phyloP scores from a whole-genome alignment of 2,329 filamentous ascomycete species.

The Aspergillus sp. region DNA sequence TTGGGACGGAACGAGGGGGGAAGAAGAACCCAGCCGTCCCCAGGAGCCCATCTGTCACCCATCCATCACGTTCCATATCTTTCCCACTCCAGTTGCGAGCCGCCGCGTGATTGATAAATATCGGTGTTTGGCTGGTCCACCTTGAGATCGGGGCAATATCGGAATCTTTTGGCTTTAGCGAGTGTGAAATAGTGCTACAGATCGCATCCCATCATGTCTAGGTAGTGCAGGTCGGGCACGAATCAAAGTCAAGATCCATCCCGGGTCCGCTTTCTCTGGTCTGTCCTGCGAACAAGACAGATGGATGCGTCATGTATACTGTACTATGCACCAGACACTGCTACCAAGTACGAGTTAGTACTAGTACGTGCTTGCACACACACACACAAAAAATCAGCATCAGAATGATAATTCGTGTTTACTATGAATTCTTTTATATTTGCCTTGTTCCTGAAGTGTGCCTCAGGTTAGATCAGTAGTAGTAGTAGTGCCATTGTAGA shows the following conservation, averaged over 20 bases:
- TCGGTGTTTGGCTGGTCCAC: not conserved
- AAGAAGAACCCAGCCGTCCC: not conserved
- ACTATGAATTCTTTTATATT: not conserved
- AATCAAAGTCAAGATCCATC: not conserved
- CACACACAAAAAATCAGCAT: not conserved
- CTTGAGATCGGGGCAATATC: too few species aligned
- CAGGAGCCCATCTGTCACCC: not conserved
- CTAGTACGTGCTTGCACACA: not conserved
- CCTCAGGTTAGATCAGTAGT: too few species aligned
- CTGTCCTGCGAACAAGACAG: not conserved
- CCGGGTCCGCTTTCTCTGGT: not conserved
- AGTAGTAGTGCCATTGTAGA: too few species aligned
- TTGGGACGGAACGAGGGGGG: too few species aligned
- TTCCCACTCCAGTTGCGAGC: not conserved
- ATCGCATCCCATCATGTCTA: not conserved
- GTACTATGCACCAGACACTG: not conserved
- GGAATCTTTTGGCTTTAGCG: not conserved
- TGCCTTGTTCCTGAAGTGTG: too few species aligned
- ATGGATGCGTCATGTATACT: not conserved
- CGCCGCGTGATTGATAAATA: not conserved
- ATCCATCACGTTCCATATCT: not conserved
- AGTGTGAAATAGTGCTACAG: not conserved
- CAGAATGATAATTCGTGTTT: not conserved
- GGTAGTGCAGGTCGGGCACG: not conserved
- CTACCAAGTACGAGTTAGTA: not conserved